These are phyloP conservation scores for Echites panduratus DNA, from an alignment of 257 asterid genomes.

Conservation along the genomic window DNA sequence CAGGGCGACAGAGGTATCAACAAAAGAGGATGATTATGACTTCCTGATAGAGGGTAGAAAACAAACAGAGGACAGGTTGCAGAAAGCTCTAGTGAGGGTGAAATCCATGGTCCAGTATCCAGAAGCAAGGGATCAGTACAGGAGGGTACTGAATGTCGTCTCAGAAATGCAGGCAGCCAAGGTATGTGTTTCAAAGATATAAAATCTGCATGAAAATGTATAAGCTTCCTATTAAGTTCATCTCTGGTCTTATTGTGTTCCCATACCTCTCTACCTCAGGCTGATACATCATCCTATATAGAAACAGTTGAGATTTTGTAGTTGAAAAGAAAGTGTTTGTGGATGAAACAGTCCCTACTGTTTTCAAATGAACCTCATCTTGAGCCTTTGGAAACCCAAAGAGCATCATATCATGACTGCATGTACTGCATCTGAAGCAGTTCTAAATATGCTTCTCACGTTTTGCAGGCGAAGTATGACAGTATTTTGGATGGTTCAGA, in stretches of 20 bases:
- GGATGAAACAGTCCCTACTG: too few relatives aligned
- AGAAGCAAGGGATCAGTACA: conserved; percentile 89
- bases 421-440: neutral
- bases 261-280: neutral
- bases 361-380: too few relatives aligned
- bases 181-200: conserved; percentile 31
- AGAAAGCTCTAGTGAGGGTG: conserved; percentile 85
- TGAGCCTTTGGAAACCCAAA: neutral
- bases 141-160: conserved; percentile 79
- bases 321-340: neutral
- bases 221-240: neutral
- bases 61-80: conserved; percentile 72
- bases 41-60: conserved; percentile 78
- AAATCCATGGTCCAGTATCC: conserved; percentile 94
- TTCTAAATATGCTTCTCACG: neutral
- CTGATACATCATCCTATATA: neutral
- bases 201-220: neutral
- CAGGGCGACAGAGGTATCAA: conserved; percentile 33
- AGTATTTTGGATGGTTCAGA: conserved; percentile 39
- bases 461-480: conserved; percentile 62
- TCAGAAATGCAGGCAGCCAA: conserved; percentile 76
- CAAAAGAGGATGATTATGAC: conserved; percentile 78
- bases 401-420: neutral
- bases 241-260: neutral
- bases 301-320: neutral